Evolutionary conservation across 257 asterid genomes (phyloP).

Genomic region (Leonotis leonurus): DNA sequence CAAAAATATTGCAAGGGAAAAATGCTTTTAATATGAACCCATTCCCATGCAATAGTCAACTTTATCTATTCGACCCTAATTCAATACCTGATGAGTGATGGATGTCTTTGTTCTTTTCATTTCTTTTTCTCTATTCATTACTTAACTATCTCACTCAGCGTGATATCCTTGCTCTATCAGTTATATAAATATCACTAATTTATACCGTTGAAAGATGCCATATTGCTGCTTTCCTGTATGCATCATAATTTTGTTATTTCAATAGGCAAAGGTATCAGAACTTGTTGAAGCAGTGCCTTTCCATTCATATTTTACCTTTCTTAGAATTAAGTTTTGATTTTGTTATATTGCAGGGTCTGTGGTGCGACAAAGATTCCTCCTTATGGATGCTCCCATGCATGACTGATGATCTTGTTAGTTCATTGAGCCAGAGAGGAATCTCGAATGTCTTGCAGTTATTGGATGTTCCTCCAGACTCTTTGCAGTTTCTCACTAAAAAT

Average conservation of each 20-base stretch:
- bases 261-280: background rate
- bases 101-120: background rate
- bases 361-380: constrained; percentile 64
- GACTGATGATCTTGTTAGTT: constrained; percentile 61
- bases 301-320: background rate
- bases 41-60: too few relatives aligned
- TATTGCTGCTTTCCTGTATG: background rate
- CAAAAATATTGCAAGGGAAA: too few relatives aligned
- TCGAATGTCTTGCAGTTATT: constrained; percentile 59
- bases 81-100: too few relatives aligned
- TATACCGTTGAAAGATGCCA: background rate
- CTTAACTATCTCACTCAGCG: background rate
- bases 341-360: constrained; percentile 54
- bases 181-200: background rate
- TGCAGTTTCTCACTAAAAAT: constrained; percentile 43
- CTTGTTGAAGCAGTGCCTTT: constrained; percentile 4
- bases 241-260: background rate
- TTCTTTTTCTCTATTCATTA: background rate
- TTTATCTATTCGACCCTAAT: too few relatives aligned
- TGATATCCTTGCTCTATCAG: background rate
- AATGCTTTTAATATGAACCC: too few relatives aligned
- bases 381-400: constrained; percentile 88
- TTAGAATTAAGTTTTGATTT: background rate
- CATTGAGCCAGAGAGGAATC: constrained; percentile 56
- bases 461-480: constrained; percentile 36